phyloP scores from a whole-genome alignment of 129 eudicot genomes.

The Helianthus annuus region HanXRQr2.0-SUNRISE NC_035440.2:129283895-129284394 shows the following conservation, averaged over 20 bases:
- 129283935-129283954: conserved; percentile 33
- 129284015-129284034: conserved; percentile 52
- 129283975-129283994: conserved; percentile 27
- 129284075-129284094: background rate
- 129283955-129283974: conserved; percentile 28
- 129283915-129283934: conserved; percentile 69
- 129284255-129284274: no score
- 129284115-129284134: background rate
- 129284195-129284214: conserved; percentile 4
- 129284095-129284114: conserved; percentile 2
- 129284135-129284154: background rate
- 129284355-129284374: no score
- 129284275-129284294: no score
- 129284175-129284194: background rate
- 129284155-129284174: background rate
- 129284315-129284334: no score
- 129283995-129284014: conserved; percentile 19
- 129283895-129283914: conserved; percentile 62
- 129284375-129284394: no score
- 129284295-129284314: no score
- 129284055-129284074: conserved; percentile 26
- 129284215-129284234: background rate
- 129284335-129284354: no score
- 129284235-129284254: no score
- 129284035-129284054: conserved; percentile 86